A percentile compares a stretch with the other conserved stretches of the same genome.
These are phyloP conservation scores for Auricularia cornea DNA, from an alignment of 768 basidiomycete species.

Conservation along the genomic window DNA sequence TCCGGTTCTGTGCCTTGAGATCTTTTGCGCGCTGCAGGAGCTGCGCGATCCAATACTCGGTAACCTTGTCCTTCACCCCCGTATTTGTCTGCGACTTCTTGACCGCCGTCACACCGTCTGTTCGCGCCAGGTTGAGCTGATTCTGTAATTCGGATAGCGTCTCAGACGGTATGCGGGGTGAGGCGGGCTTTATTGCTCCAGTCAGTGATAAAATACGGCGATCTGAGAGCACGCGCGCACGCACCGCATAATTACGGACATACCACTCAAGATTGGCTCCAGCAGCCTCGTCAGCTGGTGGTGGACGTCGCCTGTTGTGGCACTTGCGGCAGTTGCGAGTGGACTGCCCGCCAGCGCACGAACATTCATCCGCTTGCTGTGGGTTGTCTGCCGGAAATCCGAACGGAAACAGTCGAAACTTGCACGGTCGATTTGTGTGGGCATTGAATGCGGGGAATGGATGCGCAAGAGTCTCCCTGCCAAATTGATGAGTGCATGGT, in stretches of 20 bases:
- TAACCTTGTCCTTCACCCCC: no score
- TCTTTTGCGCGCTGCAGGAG: no score
- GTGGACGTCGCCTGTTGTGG: neutral
- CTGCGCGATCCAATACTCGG: no score
- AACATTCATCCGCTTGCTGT: neutral
- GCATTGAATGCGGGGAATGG: no score
- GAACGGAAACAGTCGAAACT: neutral
- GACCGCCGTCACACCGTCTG: no score
- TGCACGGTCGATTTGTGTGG: neutral
- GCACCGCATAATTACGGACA: neutral
- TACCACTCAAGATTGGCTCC: neutral
- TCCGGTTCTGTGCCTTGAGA: no score
- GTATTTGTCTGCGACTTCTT: no score
- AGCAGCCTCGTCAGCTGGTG: neutral
- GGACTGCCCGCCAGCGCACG: neutral
- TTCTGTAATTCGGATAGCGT: no score
- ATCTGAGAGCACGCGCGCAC: neutral
- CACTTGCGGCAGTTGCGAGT: neutral
- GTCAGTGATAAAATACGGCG: neutral
- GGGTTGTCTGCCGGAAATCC: slow-evolving; percentile 1
- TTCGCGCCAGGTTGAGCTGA: no score
- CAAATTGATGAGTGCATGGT: no score
- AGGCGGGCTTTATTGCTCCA: neutral
- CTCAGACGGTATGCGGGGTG: neutral
- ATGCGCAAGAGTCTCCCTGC: no score